A percentile compares a stretch with the other conserved stretches of the same genome.
phyloP scores from a whole-genome alignment of 371 early-diverging fungal genomes.

The Saksenaea oblongispora region DNA sequence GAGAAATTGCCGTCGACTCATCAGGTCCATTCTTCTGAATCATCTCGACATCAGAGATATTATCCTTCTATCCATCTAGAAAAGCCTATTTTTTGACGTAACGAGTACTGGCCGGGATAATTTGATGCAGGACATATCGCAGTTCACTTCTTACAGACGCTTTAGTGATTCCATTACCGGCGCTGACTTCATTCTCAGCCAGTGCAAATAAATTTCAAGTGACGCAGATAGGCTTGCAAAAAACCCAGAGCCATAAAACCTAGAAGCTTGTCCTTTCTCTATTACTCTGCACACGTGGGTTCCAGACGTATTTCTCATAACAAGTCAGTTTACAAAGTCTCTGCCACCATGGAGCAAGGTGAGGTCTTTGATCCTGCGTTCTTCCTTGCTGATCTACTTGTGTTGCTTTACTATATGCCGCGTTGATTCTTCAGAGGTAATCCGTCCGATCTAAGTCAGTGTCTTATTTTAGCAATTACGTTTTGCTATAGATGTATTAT shows the following conservation, averaged over 20 bases:
- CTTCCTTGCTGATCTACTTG: slow-evolving; percentile 3
- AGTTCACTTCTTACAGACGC: too few relatives aligned
- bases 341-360: slow-evolving; percentile 5
- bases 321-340: background rate
- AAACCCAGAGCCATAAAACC: background rate
- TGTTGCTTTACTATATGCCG: background rate
- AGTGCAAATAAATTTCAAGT: too few relatives aligned
- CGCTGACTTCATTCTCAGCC: too few relatives aligned
- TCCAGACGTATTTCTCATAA: background rate
- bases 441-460: background rate
- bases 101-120: too few relatives aligned
- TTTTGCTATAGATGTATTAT: slow-evolving; percentile 53
- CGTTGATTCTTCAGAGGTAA: background rate
- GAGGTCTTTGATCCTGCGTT: background rate
- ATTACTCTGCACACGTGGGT: background rate
- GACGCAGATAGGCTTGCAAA: too few relatives aligned
- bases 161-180: too few relatives aligned
- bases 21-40: too few relatives aligned
- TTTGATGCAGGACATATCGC: too few relatives aligned
- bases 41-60: too few relatives aligned
- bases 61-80: too few relatives aligned
- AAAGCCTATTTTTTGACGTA: too few relatives aligned
- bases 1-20: too few relatives aligned
- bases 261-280: background rate
- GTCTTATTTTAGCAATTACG: background rate